Conservation (phyloP, 179 eudicot genomes). For the Sideroxylon spinosum region DNA sequence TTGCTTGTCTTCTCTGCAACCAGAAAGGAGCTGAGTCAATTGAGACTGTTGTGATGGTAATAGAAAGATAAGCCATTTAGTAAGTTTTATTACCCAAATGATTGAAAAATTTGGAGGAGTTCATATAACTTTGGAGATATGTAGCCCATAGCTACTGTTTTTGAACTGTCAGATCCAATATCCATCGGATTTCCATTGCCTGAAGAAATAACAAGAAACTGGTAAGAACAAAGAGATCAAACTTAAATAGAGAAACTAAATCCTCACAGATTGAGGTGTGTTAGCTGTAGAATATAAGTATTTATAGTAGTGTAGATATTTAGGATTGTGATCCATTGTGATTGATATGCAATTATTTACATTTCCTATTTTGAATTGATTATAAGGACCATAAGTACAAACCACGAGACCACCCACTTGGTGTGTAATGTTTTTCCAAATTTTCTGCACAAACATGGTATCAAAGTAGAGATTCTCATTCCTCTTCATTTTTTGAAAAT, state of each 20-base stretch:
- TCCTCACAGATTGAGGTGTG: not conserved
- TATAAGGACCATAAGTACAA: no score
- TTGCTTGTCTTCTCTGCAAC: constrained; percentile 36
- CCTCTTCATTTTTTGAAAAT: no score
- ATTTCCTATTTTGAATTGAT: no score
- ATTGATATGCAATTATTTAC: no score
- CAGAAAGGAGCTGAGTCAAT: constrained; percentile 8
- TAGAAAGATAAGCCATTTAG: not conserved
- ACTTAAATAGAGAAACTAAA: not conserved
- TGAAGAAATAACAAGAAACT: constrained; percentile 23
- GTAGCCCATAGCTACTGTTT: constrained; percentile 33
- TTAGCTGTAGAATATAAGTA: no score
- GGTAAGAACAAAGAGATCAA: constrained; percentile 1
- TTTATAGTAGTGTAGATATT: no score
- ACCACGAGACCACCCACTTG: no score
- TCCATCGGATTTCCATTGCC: constrained; percentile 29
- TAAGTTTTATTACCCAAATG: constrained; percentile 38
- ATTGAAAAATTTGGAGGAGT: constrained; percentile 39
- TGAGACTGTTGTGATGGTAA: not conserved
- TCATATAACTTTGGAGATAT: constrained; percentile 47
- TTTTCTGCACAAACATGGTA: no score
- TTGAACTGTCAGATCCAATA: constrained; percentile 19
- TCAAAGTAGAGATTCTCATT: no score
- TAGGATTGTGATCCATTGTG: not conserved
- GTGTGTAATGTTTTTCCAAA: no score